Conservation (phyloP, 768 basidiomycete genomes). For the Infundibulicybe gibba region DNA sequence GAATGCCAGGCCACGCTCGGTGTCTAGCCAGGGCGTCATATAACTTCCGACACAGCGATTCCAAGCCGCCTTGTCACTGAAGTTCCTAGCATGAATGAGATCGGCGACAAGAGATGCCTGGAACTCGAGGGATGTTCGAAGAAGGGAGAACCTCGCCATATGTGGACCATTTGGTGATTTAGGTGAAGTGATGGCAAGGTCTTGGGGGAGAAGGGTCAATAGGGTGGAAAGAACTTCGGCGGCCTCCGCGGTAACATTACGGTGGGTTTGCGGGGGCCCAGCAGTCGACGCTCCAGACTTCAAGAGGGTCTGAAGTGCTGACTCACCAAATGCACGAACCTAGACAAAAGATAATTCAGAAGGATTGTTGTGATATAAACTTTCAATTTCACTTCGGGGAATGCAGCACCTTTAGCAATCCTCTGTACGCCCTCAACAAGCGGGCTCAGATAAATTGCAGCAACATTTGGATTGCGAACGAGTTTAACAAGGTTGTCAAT, state of each 20-base stretch:
- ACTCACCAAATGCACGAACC: slow-evolving; percentile 90
- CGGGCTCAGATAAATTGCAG: slow-evolving; percentile 82
- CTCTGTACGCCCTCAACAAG: slow-evolving; percentile 90
- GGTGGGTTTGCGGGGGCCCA: slow-evolving; percentile 63
- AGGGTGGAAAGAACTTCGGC: slow-evolving; percentile 53
- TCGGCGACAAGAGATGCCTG: slow-evolving; percentile 75
- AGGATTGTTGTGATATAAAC: slow-evolving; percentile 9
- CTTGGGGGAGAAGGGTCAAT: slow-evolving; percentile 54
- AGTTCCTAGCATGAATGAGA: slow-evolving; percentile 59
- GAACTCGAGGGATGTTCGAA: slow-evolving; percentile 64
- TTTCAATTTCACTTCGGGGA: slow-evolving; percentile 74
- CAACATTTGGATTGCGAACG: slow-evolving; percentile 86
- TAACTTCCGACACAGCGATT: slow-evolving; percentile 69
- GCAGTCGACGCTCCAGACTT: slow-evolving; percentile 81
- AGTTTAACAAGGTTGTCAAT: slow-evolving; percentile 97
- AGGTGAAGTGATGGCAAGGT: slow-evolving; percentile 37
- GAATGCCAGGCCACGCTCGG: slow-evolving; percentile 45
- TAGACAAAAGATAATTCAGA: slow-evolving; percentile 16
- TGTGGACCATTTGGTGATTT: slow-evolving; percentile 47
- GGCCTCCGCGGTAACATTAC: slow-evolving; percentile 67
- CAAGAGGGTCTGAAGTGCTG: slow-evolving; percentile 74
- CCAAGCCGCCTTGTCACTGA: slow-evolving; percentile 56
- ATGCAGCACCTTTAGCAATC: slow-evolving; percentile 87
- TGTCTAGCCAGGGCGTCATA: slow-evolving; percentile 66
- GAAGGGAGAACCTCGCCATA: slow-evolving; percentile 50